Evolutionary conservation across 495 filamentous ascomycete genomes (phyloP).

Genomic region (Aspergillus steynii): DNA sequence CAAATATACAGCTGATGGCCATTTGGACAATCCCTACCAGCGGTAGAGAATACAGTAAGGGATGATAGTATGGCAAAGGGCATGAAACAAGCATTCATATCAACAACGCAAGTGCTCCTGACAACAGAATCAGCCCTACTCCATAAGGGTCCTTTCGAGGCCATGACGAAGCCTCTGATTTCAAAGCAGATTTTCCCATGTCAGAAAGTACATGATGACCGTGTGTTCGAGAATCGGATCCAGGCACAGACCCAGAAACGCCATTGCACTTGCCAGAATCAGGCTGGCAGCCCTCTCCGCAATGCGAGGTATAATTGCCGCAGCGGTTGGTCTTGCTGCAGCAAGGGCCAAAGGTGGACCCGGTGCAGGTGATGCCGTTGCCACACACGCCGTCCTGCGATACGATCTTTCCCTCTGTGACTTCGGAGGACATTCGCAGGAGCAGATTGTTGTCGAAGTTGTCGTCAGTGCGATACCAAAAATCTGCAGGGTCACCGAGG

Average conservation of each 20-base stretch:
- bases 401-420: slow-evolving; percentile 36
- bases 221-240: not conserved
- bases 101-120: slow-evolving; percentile 8
- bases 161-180: not conserved
- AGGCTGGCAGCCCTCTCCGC: slow-evolving; percentile 50
- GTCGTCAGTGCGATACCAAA: slow-evolving; percentile 65
- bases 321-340: slow-evolving; percentile 46
- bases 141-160: not conserved
- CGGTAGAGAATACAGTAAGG: not conserved
- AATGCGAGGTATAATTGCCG: slow-evolving; percentile 51
- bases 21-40: not conserved
- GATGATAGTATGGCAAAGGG: not conserved
- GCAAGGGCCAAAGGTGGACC: slow-evolving; percentile 43
- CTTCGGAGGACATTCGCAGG: slow-evolving; percentile 29
- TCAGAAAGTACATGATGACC: not conserved
- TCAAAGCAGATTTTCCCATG: not conserved
- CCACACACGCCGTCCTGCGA: slow-evolving; percentile 57
- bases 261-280: slow-evolving; percentile 46
- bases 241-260: not conserved
- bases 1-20: not conserved
- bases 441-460: slow-evolving; percentile 14
- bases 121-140: slow-evolving; percentile 12
- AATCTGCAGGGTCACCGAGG: slow-evolving; percentile 63
- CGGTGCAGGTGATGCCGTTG: slow-evolving; percentile 47
- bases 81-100: not conserved